These are phyloP conservation scores for Pyrus pyrifolia DNA, from an alignment of 306 rosid genomes.

Conservation along the genomic window DNA sequence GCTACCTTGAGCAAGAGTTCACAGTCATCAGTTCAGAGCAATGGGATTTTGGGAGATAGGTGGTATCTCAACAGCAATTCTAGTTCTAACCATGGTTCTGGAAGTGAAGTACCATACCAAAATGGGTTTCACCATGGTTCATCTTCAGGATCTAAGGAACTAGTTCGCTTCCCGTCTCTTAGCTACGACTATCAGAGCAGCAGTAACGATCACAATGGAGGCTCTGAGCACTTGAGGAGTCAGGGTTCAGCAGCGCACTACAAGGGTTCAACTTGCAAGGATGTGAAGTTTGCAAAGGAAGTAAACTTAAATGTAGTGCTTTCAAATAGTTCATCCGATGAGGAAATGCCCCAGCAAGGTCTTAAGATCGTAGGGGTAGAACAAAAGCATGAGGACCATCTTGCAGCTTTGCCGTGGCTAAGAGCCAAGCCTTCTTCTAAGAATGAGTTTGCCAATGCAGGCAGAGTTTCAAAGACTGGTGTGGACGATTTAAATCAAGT, in stretches of 20 bases:
- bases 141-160: slow-evolving; percentile 60
- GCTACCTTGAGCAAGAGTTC: slow-evolving; percentile 41
- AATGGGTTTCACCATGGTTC: slow-evolving; percentile 60
- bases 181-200: slow-evolving; percentile 47
- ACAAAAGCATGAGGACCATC: slow-evolving; percentile 43
- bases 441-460: slow-evolving; percentile 25
- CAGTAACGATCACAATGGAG: slow-evolving; percentile 32
- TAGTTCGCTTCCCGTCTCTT: slow-evolving; percentile 40
- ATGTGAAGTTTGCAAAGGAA: slow-evolving; percentile 45
- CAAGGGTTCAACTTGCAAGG: slow-evolving; percentile 45
- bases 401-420: slow-evolving; percentile 62
- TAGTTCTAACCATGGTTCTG: slow-evolving; percentile 43
- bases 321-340: slow-evolving; percentile 46
- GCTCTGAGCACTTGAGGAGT: slow-evolving; percentile 31
- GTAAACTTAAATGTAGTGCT: slow-evolving; percentile 62
- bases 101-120: slow-evolving; percentile 36
- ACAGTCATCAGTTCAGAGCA: slow-evolving; percentile 49
- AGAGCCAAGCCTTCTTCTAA: slow-evolving; percentile 34
- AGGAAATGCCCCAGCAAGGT: slow-evolving; percentile 25
- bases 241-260: slow-evolving; percentile 29
- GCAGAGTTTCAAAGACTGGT: slow-evolving; percentile 26
- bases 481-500: slow-evolving; percentile 18
- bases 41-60: slow-evolving; percentile 47
- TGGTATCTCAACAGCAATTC: slow-evolving; percentile 55
- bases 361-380: slow-evolving; percentile 34